Conservation (phyloP, 139 green algal species). For the Monoraphidium neglectum region DNA sequence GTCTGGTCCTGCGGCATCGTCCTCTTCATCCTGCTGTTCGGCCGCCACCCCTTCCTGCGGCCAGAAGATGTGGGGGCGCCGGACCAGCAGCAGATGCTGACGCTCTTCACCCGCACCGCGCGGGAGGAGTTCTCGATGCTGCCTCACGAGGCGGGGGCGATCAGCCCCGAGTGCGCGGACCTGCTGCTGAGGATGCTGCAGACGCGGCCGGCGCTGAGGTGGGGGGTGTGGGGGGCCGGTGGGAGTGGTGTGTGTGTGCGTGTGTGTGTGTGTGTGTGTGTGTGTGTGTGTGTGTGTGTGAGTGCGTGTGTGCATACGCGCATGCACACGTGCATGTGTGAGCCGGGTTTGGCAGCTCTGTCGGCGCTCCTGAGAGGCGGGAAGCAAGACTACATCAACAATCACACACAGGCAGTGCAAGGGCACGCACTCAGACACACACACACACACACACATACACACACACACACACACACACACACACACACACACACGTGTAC, state of each 20-base stretch:
- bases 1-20: slow-evolving; percentile 70
- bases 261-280: too few relatives aligned
- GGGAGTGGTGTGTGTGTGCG: background rate
- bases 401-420: too few relatives aligned
- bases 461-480: slow-evolving; percentile 14
- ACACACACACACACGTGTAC: slow-evolving; percentile 6
- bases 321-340: too few relatives aligned
- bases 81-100: slow-evolving; percentile 41
- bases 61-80: slow-evolving; percentile 25
- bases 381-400: too few relatives aligned
- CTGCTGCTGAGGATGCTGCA: slow-evolving; percentile 50
- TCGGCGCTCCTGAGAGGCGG: too few relatives aligned
- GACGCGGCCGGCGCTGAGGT: slow-evolving; percentile 20
- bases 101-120: slow-evolving; percentile 36
- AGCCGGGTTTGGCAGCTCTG: too few relatives aligned
- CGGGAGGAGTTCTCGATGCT: slow-evolving; percentile 21
- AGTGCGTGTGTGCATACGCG: too few relatives aligned
- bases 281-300: too few relatives aligned
- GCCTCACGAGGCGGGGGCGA: slow-evolving; percentile 23
- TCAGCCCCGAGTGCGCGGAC: slow-evolving; percentile 34
- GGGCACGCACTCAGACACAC: too few relatives aligned
- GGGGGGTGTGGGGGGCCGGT: background rate
- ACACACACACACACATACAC: background rate
- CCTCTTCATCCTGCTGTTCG: slow-evolving; percentile 71
- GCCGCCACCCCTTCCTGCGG: slow-evolving; percentile 48